phyloP scores from a whole-genome alignment of 768 basidiomycete species.

The Multifurca ochricompacta region DNA sequence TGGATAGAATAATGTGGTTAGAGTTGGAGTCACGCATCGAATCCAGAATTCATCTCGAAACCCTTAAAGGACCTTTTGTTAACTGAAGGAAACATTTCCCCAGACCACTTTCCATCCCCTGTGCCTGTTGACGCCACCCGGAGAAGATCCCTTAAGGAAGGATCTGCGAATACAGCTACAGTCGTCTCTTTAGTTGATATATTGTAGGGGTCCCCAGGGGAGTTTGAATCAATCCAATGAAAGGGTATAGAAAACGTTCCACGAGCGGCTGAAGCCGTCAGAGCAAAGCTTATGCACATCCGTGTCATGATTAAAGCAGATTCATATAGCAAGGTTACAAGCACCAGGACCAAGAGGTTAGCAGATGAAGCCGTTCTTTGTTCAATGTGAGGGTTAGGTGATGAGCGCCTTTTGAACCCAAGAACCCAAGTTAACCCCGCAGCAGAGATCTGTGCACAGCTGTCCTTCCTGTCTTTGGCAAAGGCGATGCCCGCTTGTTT shows the following conservation, averaged over 20 bases:
- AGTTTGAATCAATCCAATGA: conserved; percentile 57
- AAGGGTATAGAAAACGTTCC: conserved; percentile 64
- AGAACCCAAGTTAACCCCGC: not conserved
- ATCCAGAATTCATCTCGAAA: conserved; percentile 56
- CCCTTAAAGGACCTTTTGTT: conserved; percentile 36
- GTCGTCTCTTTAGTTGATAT: conserved; percentile 67
- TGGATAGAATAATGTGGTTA: conserved; percentile 20
- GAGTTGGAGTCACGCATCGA: conserved; percentile 30
- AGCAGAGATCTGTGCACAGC: conserved; percentile 53
- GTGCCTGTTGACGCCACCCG: conserved; percentile 50
- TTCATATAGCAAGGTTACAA: conserved; percentile 45
- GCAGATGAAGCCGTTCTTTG: conserved; percentile 50
- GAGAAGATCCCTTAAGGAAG: conserved; percentile 36
- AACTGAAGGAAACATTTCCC: conserved; percentile 26
- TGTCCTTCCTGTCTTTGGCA: conserved; percentile 72
- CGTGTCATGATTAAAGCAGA: conserved; percentile 74
- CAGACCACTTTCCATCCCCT: conserved; percentile 36
- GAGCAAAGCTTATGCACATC: conserved; percentile 56
- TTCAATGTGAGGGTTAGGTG: conserved; percentile 45
- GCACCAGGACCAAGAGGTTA: conserved; percentile 53
- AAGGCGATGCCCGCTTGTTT: conserved; percentile 57
- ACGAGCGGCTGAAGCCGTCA: conserved; percentile 38
- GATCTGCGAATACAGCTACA: conserved; percentile 47
- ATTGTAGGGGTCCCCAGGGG: conserved; percentile 45
- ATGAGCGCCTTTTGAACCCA: not conserved